phyloP scores from a whole-genome alignment of 768 basidiomycete species.

The Pholiota microspora region DNA sequence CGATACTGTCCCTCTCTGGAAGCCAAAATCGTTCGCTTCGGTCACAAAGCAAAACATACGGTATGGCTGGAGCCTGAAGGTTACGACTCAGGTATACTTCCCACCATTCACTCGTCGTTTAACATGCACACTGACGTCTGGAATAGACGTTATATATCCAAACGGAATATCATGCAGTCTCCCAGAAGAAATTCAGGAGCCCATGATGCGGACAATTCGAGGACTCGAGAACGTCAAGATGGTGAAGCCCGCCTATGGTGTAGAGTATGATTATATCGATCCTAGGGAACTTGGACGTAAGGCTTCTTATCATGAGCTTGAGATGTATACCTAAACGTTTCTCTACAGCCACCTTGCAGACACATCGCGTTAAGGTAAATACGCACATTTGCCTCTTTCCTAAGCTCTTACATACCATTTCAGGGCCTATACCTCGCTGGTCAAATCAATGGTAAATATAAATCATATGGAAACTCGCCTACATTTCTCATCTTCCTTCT shows the following conservation, averaged over 20 bases:
- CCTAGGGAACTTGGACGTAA: slow-evolving; percentile 73
- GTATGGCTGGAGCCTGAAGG: slow-evolving; percentile 94
- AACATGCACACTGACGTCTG: not conserved
- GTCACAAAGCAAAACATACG: slow-evolving; percentile 63
- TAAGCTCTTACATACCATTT: not conserved
- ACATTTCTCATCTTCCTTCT: not conserved
- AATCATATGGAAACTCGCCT: too few relatives aligned
- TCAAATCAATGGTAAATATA: slow-evolving; percentile 75
- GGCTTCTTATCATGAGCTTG: slow-evolving; percentile 33
- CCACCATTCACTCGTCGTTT: not conserved
- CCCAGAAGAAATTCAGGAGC: slow-evolving; percentile 81
- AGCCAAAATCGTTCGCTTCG: slow-evolving; percentile 81
- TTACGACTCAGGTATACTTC: slow-evolving; percentile 69
- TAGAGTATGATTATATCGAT: slow-evolving; percentile 91
- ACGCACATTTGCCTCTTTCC: not conserved
- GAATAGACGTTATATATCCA: slow-evolving; percentile 79
- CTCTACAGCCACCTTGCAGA: slow-evolving; percentile 76
- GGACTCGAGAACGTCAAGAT: slow-evolving; percentile 85
- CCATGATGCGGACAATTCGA: slow-evolving; percentile 80
- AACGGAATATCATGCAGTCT: slow-evolving; percentile 88
- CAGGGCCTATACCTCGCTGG: slow-evolving; percentile 86
- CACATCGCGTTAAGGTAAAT: slow-evolving; percentile 71
- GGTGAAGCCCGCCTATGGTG: slow-evolving; percentile 85
- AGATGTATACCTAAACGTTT: not conserved
- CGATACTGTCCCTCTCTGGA: slow-evolving; percentile 92